Percentiles rank a stretch among this genome's conserved stretches.
phyloP scores from a whole-genome alignment of 768 basidiomycete species.

The Boletus huronensis region DNA sequence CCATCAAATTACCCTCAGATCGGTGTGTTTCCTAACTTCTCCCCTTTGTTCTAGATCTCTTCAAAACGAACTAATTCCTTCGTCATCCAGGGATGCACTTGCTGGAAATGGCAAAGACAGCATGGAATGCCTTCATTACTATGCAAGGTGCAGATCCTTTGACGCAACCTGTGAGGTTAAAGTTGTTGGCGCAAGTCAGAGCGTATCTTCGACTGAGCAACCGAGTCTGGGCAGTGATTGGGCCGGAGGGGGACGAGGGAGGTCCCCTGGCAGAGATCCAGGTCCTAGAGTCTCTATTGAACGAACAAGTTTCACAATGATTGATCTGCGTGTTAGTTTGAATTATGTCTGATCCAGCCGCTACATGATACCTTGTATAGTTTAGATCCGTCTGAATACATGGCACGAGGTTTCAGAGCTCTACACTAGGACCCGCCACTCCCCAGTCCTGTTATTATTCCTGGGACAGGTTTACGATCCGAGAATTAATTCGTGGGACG shows the following conservation, averaged over 20 bases:
- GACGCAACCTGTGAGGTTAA: constrained; percentile 9
- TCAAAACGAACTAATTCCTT: not conserved
- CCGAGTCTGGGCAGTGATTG: constrained; percentile 45
- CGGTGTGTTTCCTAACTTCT: constrained; percentile 41
- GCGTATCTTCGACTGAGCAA: constrained; percentile 41
- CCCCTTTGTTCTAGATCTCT: not conserved
- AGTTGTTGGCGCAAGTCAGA: constrained; percentile 29
- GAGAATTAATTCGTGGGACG: too few species aligned
- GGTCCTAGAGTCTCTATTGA: constrained; percentile 42
- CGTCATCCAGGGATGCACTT: constrained; percentile 60
- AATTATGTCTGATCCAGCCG: not conserved
- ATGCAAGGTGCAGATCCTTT: constrained; percentile 17
- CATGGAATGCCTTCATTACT: constrained; percentile 61
- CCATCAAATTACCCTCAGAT: constrained; percentile 80
- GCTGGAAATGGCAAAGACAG: constrained; percentile 71
- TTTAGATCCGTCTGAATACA: not conserved
- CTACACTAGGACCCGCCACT: too few species aligned
- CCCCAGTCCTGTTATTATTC: too few species aligned
- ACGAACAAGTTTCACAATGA: constrained; percentile 4
- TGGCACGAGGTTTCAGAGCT: too few species aligned
- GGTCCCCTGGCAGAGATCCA: constrained; percentile 57
- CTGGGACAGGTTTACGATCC: too few species aligned
- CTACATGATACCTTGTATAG: too few species aligned
- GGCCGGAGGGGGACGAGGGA: constrained; percentile 58
- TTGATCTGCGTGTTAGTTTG: not conserved